Conservation (phyloP, 192 early-diverging fungal species). For the Coemansia sp. region DNA sequence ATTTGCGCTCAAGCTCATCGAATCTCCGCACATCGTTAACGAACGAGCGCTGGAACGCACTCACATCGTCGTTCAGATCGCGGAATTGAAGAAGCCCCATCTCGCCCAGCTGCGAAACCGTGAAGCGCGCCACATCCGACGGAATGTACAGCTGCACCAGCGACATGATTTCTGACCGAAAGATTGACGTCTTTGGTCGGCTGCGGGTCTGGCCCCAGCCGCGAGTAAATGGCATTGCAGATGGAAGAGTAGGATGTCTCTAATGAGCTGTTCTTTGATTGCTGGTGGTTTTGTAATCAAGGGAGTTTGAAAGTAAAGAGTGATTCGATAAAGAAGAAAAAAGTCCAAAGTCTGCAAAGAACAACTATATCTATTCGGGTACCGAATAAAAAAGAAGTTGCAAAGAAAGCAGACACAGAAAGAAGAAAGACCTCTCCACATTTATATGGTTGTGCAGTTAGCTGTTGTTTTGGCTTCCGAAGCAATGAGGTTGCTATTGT, state of each 20-base stretch:
- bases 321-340: background rate
- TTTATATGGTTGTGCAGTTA: background rate
- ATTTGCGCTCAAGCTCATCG: slow-evolving; percentile 96
- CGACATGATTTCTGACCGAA: slow-evolving; percentile 95
- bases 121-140: slow-evolving; percentile 87
- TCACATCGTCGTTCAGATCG: slow-evolving; percentile 92
- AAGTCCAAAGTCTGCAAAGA: background rate
- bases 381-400: background rate
- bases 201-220: slow-evolving; percentile 45
- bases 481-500: no score
- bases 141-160: slow-evolving; percentile 96
- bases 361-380: background rate
- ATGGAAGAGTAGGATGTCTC: background rate
- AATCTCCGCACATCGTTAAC: slow-evolving; percentile 93
- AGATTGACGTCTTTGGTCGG: slow-evolving; percentile 61
- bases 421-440: background rate
- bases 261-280: background rate
- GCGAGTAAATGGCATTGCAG: slow-evolving; percentile 31
- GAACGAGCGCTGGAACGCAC: slow-evolving; percentile 96
- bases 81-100: slow-evolving; percentile 92
- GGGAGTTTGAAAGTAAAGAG: slow-evolving; percentile 4
- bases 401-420: background rate
- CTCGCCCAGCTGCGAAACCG: slow-evolving; percentile 93
- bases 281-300: background rate
- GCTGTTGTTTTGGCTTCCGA: no score